Conservation (phyloP, 306 rosid species). For the Quercus mongolica region DNA sequence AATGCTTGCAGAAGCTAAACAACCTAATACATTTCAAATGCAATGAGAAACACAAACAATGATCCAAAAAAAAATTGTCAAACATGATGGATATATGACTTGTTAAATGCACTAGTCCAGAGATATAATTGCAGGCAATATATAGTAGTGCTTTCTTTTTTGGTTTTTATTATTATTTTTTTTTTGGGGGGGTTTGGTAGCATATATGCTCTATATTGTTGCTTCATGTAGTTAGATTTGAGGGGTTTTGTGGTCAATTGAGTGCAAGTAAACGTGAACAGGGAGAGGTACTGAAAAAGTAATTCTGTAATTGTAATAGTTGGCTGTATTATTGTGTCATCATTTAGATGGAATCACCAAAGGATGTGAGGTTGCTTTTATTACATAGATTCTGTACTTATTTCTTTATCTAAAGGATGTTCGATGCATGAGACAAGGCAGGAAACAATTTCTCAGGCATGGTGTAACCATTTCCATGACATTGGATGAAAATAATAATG, state of each 20-base stretch:
- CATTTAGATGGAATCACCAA: not conserved
- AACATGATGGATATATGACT: not conserved
- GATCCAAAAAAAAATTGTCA: not conserved
- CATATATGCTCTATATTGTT: not conserved
- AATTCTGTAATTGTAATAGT: not conserved
- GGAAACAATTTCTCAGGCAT: not conserved
- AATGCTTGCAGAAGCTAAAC: conserved; percentile 81
- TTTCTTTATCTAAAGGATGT: not conserved
- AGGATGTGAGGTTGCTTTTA: not conserved
- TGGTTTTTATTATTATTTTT: not conserved
- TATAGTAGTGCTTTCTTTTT: not conserved
- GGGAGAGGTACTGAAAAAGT: not conserved
- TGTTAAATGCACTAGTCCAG: not conserved
- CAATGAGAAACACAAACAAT: conserved; percentile 18
- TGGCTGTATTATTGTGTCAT: conserved; percentile 5
- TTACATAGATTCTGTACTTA: not conserved
- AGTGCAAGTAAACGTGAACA: not conserved
- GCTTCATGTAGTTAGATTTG: not conserved
- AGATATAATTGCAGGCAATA: not conserved
- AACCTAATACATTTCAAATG: conserved; percentile 55
- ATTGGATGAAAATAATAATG: not conserved
- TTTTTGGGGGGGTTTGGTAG: not conserved
- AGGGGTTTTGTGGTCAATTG: not conserved
- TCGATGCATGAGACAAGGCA: not conserved
- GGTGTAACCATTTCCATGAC: not conserved